Evolutionary conservation across 2,329 filamentous ascomycete genomes (phyloP), one percentile per base, ranked within the genome.

Genomic region (Nothopassalora personata): DNA sequence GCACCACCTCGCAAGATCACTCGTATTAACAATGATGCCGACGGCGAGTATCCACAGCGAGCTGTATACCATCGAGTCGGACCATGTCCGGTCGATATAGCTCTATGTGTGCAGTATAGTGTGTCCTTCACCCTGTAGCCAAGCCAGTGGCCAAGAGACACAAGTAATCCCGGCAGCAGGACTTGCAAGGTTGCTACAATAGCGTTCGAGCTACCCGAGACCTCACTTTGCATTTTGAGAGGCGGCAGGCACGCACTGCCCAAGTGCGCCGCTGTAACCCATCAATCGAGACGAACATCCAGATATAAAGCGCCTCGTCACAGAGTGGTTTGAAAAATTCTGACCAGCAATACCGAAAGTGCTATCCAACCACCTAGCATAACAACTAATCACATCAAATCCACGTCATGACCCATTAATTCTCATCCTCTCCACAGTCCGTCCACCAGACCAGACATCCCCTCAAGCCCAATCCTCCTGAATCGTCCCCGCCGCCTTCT

Each of bases 401-500:
- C 7, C 39, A 43, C 13, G 18, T 18, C 4, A 18, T 8, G 18
- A n/a, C 7, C 18, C 13, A 18, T 43, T 43, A 8, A 6, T n/a
- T 8, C 9, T 15, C 15, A 43, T n/a, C 7, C 31, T 1, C 31
- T 11, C 8, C 7, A 34, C 2, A 34, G 11, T 34, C 2, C n/a
- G n/a, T n/a, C 11, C 31, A 34, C 31, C 1, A 34, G 31, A 34
- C 31, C 2, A 8, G 11, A 11, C 31, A 8, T 34, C 7, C 2
- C 31, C 31, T 34, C 11, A 34, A 8, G 7, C 31, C 54, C 45
- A 49, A 53, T 64, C 62, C 33, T 62, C 58, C 45, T 61, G 64
- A 30, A 71, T 66, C 18, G 68, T 59, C 51, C 63, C 65, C 4
- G 68, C 56, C 64, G 75, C 77, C 74, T 78, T 78, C 64, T 72